phyloP scores from a whole-genome alignment of 2,329 filamentous ascomycete species.

The Pseudogymnoascus sp. region DNA sequence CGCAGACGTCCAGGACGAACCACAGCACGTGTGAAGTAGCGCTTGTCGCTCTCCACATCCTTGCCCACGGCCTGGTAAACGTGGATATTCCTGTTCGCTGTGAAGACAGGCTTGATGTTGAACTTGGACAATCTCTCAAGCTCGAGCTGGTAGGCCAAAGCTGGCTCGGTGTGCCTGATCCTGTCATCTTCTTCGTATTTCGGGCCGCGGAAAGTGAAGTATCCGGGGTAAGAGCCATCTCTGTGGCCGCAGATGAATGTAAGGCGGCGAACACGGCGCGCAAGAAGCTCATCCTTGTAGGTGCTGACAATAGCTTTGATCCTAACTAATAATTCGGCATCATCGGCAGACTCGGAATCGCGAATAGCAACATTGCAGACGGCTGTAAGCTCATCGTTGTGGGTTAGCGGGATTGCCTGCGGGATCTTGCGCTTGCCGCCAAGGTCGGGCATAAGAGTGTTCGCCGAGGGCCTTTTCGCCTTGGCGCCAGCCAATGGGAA shows the following conservation, averaged over 20 bases:
- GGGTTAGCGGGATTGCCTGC: conserved; percentile 44
- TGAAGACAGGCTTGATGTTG: conserved; percentile 96
- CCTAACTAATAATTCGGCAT: conserved; percentile 70
- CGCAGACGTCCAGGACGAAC: conserved; percentile 89
- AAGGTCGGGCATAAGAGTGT: conserved; percentile 63
- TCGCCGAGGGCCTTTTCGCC: conserved; percentile 48
- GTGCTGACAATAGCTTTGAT: conserved; percentile 70
- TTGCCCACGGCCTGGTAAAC: conserved; percentile 97
- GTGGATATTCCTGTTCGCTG: conserved; percentile 98
- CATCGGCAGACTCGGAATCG: conserved; percentile 76
- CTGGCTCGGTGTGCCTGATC: conserved; percentile 95
- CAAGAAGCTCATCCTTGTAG: conserved; percentile 74
- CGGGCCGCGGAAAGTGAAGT: conserved; percentile 97
- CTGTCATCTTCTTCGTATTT: conserved; percentile 83
- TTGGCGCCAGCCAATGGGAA: conserved; percentile 56
- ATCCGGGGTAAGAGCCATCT: conserved; percentile 89
- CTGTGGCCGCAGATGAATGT: conserved; percentile 95
- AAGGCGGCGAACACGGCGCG: conserved; percentile 76
- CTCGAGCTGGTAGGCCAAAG: conserved; percentile 96
- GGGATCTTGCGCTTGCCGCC: conserved; percentile 62
- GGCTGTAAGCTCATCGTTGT: conserved; percentile 72
- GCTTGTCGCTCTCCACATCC: conserved; percentile 90
- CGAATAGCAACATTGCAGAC: conserved; percentile 89
- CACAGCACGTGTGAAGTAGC: conserved; percentile 95
- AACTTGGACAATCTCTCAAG: conserved; percentile 91